Evolutionary conservation across 169 alveolate species (phyloP).

Genomic region (Theileria equi): DNA sequence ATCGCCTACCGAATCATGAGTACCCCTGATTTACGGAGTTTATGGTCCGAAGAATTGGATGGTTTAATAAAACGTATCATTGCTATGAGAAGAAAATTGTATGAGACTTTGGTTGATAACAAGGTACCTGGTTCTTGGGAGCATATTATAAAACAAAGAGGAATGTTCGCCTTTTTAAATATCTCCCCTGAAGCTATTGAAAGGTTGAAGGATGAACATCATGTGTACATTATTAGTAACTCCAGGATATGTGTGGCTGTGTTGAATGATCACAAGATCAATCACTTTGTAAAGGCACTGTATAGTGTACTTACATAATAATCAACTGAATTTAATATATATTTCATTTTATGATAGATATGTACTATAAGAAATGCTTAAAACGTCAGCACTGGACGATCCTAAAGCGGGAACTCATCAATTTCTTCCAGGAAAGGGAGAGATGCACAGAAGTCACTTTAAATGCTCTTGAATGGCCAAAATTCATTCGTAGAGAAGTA

Average conservation of each 20-base stretch:
- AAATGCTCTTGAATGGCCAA: constrained; percentile 51
- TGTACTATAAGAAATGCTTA: constrained; percentile 47
- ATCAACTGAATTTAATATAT: neutral
- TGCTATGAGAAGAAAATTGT: constrained; percentile 17
- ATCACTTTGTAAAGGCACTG: constrained; percentile 46
- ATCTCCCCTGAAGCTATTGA: constrained; percentile 35
- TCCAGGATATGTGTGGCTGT: constrained; percentile 50
- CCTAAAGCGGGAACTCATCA: constrained; percentile 33
- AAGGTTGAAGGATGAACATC: constrained; percentile 24
- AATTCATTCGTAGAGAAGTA: constrained; percentile 60
- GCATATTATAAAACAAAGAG: constrained; percentile 51
- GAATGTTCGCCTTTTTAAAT: constrained; percentile 60
- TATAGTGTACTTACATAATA: constrained; percentile 18
- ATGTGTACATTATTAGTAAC: constrained; percentile 46
- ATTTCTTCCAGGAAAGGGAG: constrained; percentile 28
- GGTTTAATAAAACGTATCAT: constrained; percentile 6
- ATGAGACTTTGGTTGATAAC: constrained; percentile 21
- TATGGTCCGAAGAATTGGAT: constrained; percentile 49
- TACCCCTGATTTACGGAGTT: neutral
- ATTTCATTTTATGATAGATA: neutral
- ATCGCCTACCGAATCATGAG: constrained; percentile 29
- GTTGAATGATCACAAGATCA: constrained; percentile 33
- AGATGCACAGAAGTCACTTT: constrained; percentile 47
- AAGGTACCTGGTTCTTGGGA: constrained; percentile 56
- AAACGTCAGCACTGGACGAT: constrained; percentile 56